phyloP scores from a whole-genome alignment of 2,329 filamentous ascomycete genomes.

The Phialophora chinensis region DNA sequence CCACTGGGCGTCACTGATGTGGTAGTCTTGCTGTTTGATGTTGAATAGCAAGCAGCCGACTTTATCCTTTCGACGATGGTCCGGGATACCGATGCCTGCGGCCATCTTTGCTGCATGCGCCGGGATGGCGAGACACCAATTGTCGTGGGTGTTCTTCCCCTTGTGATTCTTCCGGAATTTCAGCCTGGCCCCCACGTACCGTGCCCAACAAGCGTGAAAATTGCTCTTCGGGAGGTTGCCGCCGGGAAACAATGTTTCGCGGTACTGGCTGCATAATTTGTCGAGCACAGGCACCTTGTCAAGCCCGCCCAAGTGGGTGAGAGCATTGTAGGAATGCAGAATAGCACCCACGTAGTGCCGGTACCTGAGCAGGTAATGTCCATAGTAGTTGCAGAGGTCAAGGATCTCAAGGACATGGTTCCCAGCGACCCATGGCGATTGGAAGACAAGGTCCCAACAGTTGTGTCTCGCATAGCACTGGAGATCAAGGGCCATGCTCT shows the following conservation, averaged over 20 bases:
- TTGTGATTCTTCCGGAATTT: constrained; percentile 41
- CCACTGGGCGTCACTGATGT: constrained; percentile 33
- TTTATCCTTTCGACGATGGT: constrained; percentile 19
- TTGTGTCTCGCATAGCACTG: constrained; percentile 36
- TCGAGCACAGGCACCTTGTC: constrained; percentile 40
- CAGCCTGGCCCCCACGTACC: constrained; percentile 42
- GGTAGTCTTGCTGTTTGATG: constrained; percentile 39
- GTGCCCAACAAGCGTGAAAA: constrained; percentile 40
- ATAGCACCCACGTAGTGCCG: constrained; percentile 41
- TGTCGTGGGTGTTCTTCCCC: constrained; percentile 37
- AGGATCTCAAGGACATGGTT: constrained; percentile 42
- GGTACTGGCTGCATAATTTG: constrained; percentile 35
- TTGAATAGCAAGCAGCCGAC: constrained; percentile 36
- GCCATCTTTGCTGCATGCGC: constrained; percentile 39
- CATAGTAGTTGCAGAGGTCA: constrained; percentile 41
- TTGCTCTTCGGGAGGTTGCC: constrained; percentile 38
- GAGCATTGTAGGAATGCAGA: constrained; percentile 42
- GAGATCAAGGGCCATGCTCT: constrained; percentile 38
- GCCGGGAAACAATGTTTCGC: constrained; percentile 39
- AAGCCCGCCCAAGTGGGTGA: constrained; percentile 36
- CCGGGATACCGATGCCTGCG: constrained; percentile 39
- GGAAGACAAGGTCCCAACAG: constrained; percentile 42
- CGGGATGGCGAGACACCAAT: constrained; percentile 40
- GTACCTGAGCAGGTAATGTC: constrained; percentile 41
- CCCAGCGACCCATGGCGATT: constrained; percentile 42